Percentiles rank a stretch among this genome's conserved stretches.
Conservation (phyloP, 768 basidiomycete genomes). For the Tricholoma saponaceum region DNA sequence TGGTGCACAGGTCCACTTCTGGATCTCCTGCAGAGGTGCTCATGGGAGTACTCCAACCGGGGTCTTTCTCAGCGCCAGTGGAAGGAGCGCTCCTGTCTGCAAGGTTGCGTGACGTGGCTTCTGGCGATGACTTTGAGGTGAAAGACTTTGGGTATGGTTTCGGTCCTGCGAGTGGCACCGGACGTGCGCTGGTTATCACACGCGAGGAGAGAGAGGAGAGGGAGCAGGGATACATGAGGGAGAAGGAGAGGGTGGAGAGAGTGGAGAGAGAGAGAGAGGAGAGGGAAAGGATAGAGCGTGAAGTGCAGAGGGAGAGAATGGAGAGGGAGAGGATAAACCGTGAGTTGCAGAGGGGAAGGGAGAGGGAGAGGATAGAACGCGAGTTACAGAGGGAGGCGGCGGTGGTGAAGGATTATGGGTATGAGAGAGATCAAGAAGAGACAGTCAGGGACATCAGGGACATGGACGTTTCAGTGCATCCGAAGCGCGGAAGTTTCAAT, state of each 20-base stretch:
- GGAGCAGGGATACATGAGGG: conserved; percentile 12
- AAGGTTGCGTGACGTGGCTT: neutral
- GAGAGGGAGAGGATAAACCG: neutral
- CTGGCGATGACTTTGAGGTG: conserved; percentile 46
- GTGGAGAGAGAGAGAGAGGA: neutral
- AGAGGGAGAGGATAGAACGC: neutral
- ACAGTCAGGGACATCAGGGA: conserved; percentile 14
- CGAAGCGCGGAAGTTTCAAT: conserved; percentile 4
- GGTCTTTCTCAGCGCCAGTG: neutral
- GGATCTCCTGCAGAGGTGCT: neutral
- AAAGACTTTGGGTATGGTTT: conserved; percentile 65
- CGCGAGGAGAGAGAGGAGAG: conserved; percentile 28
- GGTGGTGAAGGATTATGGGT: conserved; percentile 7
- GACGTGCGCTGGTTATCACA: conserved; percentile 24
- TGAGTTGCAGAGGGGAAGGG: neutral
- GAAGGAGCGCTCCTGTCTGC: neutral
- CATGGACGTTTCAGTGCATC: conserved; percentile 2
- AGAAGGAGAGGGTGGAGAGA: neutral
- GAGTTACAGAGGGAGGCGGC: neutral
- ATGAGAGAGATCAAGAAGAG: conserved; percentile 4
- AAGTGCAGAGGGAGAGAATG: neutral
- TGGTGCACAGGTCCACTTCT: neutral
- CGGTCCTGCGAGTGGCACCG: conserved; percentile 38
- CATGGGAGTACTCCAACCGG: neutral
- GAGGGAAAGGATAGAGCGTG: neutral